These are phyloP conservation scores for Suillus placidus DNA, from an alignment of 768 basidiomycete species.

Conservation along the genomic window DNA sequence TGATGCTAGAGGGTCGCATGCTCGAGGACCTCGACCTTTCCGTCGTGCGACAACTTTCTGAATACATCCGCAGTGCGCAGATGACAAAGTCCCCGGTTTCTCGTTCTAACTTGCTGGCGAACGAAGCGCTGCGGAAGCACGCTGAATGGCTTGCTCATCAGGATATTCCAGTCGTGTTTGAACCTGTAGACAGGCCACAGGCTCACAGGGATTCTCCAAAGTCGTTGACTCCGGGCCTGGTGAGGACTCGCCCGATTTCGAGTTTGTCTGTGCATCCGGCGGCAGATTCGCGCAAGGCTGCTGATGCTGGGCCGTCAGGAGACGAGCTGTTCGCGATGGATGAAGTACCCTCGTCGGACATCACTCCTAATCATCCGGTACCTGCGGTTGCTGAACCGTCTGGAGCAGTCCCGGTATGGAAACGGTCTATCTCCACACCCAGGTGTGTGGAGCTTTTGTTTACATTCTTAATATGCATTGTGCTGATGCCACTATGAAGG, in stretches of 20 bases:
- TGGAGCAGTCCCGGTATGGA: slow-evolving; percentile 47
- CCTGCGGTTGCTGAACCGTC: slow-evolving; percentile 17
- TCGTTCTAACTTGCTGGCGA: slow-evolving; percentile 55
- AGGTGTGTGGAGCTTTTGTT: slow-evolving; percentile 42
- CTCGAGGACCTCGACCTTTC: slow-evolving; percentile 73
- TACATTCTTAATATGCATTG: neutral
- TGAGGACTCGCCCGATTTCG: slow-evolving; percentile 20
- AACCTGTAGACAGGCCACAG: slow-evolving; percentile 33
- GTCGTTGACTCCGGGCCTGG: slow-evolving; percentile 33
- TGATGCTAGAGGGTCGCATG: slow-evolving; percentile 77
- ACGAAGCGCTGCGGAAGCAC: slow-evolving; percentile 59
- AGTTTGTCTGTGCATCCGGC: slow-evolving; percentile 31
- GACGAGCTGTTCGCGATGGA: slow-evolving; percentile 89
- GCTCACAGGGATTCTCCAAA: slow-evolving; percentile 30
- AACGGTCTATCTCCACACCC: slow-evolving; percentile 45
- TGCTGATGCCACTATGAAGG: slow-evolving; percentile 41
- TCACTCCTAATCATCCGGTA: slow-evolving; percentile 21
- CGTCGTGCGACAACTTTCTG: slow-evolving; percentile 68
- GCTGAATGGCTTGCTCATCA: slow-evolving; percentile 70
- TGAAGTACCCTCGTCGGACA: slow-evolving; percentile 43
- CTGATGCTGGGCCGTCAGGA: slow-evolving; percentile 30
- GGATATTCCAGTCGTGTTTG: slow-evolving; percentile 65
- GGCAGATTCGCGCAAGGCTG: slow-evolving; percentile 9
- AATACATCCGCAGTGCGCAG: slow-evolving; percentile 62
- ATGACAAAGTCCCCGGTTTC: slow-evolving; percentile 64